Percentiles rank a stretch among this genome's conserved stretches.
These are phyloP conservation scores for Schrenkiella parvula DNA, from an alignment of 345 rosid species.

Conservation along the genomic window DNA sequence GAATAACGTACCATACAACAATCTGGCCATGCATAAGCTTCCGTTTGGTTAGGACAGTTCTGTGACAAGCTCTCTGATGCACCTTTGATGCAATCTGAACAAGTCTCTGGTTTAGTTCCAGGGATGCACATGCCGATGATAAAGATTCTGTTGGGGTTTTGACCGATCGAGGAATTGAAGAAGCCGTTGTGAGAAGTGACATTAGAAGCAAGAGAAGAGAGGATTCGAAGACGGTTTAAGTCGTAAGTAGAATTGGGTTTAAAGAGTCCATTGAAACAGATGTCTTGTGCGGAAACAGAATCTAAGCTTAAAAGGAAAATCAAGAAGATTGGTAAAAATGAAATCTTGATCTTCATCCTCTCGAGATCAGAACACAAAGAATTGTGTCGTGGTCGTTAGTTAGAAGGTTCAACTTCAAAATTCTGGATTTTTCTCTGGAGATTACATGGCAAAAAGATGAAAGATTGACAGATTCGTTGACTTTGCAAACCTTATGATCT, in stretches of 20 bases:
- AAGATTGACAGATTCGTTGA: neutral
- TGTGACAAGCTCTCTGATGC: neutral
- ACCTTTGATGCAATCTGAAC: constrained; percentile 5
- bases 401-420: neutral
- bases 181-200: constrained; percentile 5
- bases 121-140: constrained; percentile 44
- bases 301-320: neutral
- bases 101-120: constrained; percentile 19
- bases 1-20: constrained; percentile 44
- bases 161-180: constrained; percentile 24
- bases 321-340: neutral
- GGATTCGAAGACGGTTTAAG: constrained; percentile 6
- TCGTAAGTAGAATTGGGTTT: constrained; percentile 21
- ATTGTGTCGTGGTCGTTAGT: too few species aligned
- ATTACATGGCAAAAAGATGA: neutral
- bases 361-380: neutral
- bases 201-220: constrained; percentile 30
- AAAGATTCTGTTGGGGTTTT: constrained; percentile 9
- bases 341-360: constrained; percentile 7
- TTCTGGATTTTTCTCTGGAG: neutral
- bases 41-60: constrained; percentile 35
- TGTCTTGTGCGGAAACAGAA: neutral
- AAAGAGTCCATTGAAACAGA: neutral
- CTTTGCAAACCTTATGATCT: neutral
- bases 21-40: constrained; percentile 37